Evolutionary conservation across 345 rosid genomes (phyloP).

Genomic region (Rhodamnia argentea): DNA sequence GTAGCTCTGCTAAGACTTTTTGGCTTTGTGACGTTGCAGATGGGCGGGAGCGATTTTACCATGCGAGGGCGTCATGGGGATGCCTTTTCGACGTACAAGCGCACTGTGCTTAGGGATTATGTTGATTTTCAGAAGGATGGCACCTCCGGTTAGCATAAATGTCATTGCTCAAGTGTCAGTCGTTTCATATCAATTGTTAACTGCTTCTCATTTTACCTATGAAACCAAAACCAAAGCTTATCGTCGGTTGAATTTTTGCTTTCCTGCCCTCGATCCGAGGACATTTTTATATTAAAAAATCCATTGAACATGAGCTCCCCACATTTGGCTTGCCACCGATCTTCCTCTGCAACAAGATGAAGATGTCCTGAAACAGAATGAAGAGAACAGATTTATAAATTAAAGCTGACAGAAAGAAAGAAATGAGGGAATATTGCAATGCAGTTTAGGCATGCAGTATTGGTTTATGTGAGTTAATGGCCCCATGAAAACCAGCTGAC

Average conservation of each 20-base stretch:
- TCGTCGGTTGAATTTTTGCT: not conserved
- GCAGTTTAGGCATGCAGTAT: not conserved
- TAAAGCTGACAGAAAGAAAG: not conserved
- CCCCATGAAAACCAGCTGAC: not conserved
- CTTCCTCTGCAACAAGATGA: not conserved
- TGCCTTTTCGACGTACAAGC: slow-evolving; percentile 19
- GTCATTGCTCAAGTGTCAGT: not conserved
- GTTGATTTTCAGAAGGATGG: slow-evolving; percentile 36
- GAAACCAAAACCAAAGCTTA: not conserved
- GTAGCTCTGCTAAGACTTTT: not conserved
- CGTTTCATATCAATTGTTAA: not conserved
- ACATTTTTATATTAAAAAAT: not conserved
- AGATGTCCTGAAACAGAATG: not conserved
- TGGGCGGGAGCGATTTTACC: not conserved
- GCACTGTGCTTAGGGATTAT: slow-evolving; percentile 4
- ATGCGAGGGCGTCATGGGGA: slow-evolving; percentile 34
- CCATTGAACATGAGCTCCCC: not conserved
- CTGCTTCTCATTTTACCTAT: not conserved
- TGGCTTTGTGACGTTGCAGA: not conserved
- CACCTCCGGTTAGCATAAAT: slow-evolving; percentile 24
- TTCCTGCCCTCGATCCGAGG: not conserved
- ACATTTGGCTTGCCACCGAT: not conserved
- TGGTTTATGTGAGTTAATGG: not conserved
- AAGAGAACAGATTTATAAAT: not conserved
- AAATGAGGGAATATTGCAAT: not conserved